These are phyloP conservation scores for Xerocomus cyaneibrunnescens DNA, from an alignment of 1,284 basidiomycete genomes.

Conservation along the genomic window DNA sequence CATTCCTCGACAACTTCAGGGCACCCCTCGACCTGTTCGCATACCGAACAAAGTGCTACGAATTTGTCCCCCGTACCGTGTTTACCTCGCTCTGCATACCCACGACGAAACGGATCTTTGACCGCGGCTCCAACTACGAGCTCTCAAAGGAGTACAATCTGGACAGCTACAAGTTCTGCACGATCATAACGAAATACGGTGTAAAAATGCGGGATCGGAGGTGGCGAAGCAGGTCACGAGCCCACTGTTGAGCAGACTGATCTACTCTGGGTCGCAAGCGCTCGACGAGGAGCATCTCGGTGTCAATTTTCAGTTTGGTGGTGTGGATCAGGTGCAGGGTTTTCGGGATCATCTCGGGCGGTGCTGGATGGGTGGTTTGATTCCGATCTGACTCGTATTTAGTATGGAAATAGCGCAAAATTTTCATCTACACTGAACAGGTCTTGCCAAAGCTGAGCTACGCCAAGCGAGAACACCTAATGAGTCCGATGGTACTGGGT, in stretches of 20 bases:
- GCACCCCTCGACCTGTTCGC: slow-evolving; percentile 93
- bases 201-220: slow-evolving; percentile 99
- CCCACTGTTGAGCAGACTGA: slow-evolving; percentile 85
- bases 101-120: slow-evolving; percentile 79
- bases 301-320: slow-evolving; percentile 98
- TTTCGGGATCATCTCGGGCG: too few species aligned
- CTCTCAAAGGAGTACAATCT: slow-evolving; percentile 83
- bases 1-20: slow-evolving; percentile 97
- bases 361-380: too few species aligned
- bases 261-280: slow-evolving; percentile 97
- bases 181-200: slow-evolving; percentile 92
- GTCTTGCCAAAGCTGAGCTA: slow-evolving; percentile 78
- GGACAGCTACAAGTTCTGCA: slow-evolving; percentile 91
- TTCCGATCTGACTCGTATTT: slow-evolving; percentile 4
- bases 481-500: slow-evolving; percentile 95
- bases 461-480: slow-evolving; percentile 89
- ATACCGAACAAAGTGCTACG: slow-evolving; percentile 91
- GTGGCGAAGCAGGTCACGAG: slow-evolving; percentile 98
- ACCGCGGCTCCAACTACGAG: slow-evolving; percentile 92
- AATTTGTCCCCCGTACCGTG: slow-evolving; percentile 77
- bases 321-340: slow-evolving; percentile 83
- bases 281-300: slow-evolving; percentile 97
- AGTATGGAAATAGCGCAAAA: slow-evolving; percentile 77
- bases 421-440: slow-evolving; percentile 97
- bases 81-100: slow-evolving; percentile 92